These are phyloP conservation scores for Sporobolomyces phaffii DNA, from an alignment of 768 basidiomycete species.

Conservation along the genomic window DNA sequence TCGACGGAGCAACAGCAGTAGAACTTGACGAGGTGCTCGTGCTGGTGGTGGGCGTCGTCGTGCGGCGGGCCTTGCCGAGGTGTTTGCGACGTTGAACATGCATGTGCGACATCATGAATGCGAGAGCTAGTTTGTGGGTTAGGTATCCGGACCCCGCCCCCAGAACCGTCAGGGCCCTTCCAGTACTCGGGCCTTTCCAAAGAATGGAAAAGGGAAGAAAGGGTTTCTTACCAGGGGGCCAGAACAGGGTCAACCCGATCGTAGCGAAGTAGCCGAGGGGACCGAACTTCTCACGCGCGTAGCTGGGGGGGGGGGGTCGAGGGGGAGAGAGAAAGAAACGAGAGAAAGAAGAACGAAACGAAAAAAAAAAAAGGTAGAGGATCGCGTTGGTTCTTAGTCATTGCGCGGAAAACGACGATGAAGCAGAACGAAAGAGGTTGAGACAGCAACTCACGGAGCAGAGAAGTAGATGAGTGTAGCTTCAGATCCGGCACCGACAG, in stretches of 20 bases:
- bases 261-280: conserved; percentile 30
- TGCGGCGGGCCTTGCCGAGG: conserved; percentile 38
- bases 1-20: not conserved
- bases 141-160: not conserved
- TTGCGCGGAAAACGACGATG: no score
- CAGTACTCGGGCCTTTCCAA: no score
- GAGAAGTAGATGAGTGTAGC: conserved; percentile 74
- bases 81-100: conserved; percentile 57
- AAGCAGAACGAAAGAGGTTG: no score
- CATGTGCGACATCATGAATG: conserved; percentile 52
- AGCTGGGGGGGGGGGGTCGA: conserved; percentile 22
- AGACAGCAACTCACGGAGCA: conserved; percentile 57
- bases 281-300: conserved; percentile 34
- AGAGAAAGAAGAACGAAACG: conserved; percentile 35
- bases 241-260: conserved; percentile 60
- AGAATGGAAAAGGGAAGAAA: conserved; percentile 55
- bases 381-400: no score
- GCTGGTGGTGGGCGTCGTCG: not conserved
- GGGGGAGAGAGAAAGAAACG: conserved; percentile 5
- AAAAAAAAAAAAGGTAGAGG: no score
- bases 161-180: no score
- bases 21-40: not conserved
- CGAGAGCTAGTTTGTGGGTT: conserved; percentile 52
- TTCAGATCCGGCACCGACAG: conserved; percentile 83
- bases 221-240: conserved; percentile 74